These are phyloP conservation scores for Cercophora samala DNA, from an alignment of 495 filamentous ascomycete species.

Conservation along the genomic window DNA sequence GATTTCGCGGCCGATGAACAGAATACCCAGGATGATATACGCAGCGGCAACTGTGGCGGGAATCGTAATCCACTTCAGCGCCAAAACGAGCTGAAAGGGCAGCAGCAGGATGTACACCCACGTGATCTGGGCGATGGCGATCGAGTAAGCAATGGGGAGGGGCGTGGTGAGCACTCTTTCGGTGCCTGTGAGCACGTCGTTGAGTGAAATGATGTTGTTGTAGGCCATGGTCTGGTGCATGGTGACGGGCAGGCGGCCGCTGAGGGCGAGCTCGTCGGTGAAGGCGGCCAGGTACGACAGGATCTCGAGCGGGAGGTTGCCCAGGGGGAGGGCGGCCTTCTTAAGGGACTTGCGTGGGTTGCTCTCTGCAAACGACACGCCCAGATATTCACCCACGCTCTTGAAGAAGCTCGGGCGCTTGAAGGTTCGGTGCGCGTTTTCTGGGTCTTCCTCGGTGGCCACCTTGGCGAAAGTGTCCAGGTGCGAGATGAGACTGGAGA, in stretches of 20 bases:
- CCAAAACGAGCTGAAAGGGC: constrained; percentile 76
- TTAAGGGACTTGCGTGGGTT: constrained; percentile 74
- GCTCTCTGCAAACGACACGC: constrained; percentile 63
- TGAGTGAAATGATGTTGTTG: constrained; percentile 56
- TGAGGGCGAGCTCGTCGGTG: constrained; percentile 52
- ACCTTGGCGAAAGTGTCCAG: constrained; percentile 68
- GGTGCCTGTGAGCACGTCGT: constrained; percentile 69
- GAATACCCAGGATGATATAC: constrained; percentile 88
- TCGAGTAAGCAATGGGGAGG: constrained; percentile 78
- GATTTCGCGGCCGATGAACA: constrained; percentile 79
- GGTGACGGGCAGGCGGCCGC: constrained; percentile 52
- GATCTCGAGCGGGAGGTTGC: constrained; percentile 76
- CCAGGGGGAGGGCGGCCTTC: constrained; percentile 57
- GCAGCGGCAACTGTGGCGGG: constrained; percentile 73
- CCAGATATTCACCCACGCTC: constrained; percentile 62
- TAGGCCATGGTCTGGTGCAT: constrained; percentile 52
- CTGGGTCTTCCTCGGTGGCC: constrained; percentile 54
- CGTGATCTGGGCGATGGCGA: constrained; percentile 81
- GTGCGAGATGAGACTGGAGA: constrained; percentile 55
- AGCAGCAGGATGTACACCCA: constrained; percentile 82
- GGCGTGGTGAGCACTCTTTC: constrained; percentile 85
- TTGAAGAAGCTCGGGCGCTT: constrained; percentile 56
- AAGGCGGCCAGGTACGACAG: constrained; percentile 68
- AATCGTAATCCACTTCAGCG: constrained; percentile 69
- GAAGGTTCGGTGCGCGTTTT: constrained; percentile 36